phyloP scores from a whole-genome alignment of 805 yeast species.

The Ogataea philodendri region DNA sequence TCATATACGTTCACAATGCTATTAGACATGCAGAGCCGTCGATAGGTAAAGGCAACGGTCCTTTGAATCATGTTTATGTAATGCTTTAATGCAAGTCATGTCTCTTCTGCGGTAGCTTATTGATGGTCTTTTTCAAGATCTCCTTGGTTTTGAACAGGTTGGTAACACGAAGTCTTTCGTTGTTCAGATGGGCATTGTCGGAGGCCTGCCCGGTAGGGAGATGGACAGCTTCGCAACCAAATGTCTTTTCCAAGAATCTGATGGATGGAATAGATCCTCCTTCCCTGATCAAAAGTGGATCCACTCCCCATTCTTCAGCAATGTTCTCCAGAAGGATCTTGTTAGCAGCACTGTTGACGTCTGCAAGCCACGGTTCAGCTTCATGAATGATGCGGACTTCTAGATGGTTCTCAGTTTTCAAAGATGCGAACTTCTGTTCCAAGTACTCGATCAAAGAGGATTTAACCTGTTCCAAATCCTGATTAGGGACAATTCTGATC shows the following conservation, averaged over 20 bases:
- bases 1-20: conserved; percentile 65
- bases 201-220: conserved; percentile 95
- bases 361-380: conserved; percentile 97
- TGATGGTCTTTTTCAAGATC: conserved; percentile 55
- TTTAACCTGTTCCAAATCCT: conserved; percentile 61
- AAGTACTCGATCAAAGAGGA: conserved; percentile 47
- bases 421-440: conserved; percentile 42
- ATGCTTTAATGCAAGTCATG: conserved; percentile 4
- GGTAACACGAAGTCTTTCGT: conserved; percentile 77
- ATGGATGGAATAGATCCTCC: conserved; percentile 97
- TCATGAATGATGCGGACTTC: conserved; percentile 66
- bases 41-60: conserved; percentile 62
- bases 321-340: conserved; percentile 62
- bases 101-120: conserved; percentile 37
- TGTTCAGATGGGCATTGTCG: conserved; percentile 89
- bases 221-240: conserved; percentile 89
- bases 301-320: conserved; percentile 67
- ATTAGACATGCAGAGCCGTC: conserved; percentile 42
- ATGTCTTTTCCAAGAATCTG: conserved; percentile 75
- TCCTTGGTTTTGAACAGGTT: conserved; percentile 73
- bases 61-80: conserved; percentile 56
- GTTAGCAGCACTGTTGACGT: conserved; percentile 73
- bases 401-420: conserved; percentile 62
- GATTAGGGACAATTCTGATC: conserved; percentile 86
- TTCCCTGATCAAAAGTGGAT: conserved; percentile 86